Base-by-base conservation (phyloP, 2,329 filamentous ascomycete species). In the Purpureocillium takamizusanense region DNA sequence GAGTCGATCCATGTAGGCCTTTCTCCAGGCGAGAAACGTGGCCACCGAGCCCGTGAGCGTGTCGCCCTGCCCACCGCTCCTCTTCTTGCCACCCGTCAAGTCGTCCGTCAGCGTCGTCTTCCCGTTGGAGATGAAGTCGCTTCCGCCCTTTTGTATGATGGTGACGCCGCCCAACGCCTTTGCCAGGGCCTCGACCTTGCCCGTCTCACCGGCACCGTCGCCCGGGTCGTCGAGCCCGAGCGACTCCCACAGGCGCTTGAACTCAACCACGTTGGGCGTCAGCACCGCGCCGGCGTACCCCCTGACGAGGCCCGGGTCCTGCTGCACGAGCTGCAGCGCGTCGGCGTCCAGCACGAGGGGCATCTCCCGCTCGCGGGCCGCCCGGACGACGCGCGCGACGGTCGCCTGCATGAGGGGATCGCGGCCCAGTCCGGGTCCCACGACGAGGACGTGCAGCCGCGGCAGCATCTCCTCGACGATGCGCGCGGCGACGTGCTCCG, bases 251-350 rank as follows among this genome's bases (percentile, higher is more conserved):
- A 98, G 61, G 11, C 89, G 72, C 2, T 75, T 80, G 55, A 97
- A 97, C 60, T 98, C 92, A 4, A 94, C 87, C 1, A 95, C 83
- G 47, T 98, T 98, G 2, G 92, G 92, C 31, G 92, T 98, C 41
- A 98, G 65, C 38, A 98, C 86, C 37, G 86, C 94, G 43, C 86
- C 76, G 34, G 70, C 72, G 65, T 90, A 97, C 1, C 88, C 89
- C 16, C 76, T 72, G 2, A 98, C 76, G 1, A 97, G 65, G 27
- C 79, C 79, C 0, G 88, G 89, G 36, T 81, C 66, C 23, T 76
- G 79, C 51, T 86, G 81, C 11, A 94, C 82, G 2, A 97, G 63
- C 44, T 78, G 76, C 18, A 98, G 66, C 1, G 86, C 90, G 60
- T 98, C 92, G 0, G 92, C 92, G 55, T 98, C 92, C 3, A 98